These are phyloP conservation scores for Candida patagonica DNA, from an alignment of 805 yeast genomes.

Conservation along the genomic window DNA sequence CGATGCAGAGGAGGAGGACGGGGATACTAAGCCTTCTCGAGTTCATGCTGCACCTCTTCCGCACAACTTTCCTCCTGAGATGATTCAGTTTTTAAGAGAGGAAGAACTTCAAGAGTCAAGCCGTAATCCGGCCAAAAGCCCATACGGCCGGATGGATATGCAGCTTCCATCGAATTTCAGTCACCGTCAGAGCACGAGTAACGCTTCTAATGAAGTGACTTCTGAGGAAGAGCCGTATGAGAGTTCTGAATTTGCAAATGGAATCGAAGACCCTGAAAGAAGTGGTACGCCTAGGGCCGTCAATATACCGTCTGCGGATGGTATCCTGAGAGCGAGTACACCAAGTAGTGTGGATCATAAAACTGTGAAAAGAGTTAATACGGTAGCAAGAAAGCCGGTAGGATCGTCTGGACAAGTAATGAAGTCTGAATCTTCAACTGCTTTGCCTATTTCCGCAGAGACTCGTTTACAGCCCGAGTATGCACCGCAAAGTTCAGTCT, in stretches of 20 bases:
- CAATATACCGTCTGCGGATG: not conserved
- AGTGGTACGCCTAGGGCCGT: not conserved
- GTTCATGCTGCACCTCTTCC: slow-evolving; percentile 19
- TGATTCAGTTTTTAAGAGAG: slow-evolving; percentile 15
- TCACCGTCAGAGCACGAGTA: not conserved
- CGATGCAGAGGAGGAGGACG: not conserved
- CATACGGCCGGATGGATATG: slow-evolving; percentile 19
- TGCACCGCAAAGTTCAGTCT: slow-evolving; percentile 5
- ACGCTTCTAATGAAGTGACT: not conserved
- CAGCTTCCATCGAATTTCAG: slow-evolving; percentile 9
- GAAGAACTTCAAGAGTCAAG: slow-evolving; percentile 1
- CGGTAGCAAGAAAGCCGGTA: slow-evolving; percentile 3
- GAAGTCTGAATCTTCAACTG: not conserved
- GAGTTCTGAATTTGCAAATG: not conserved
- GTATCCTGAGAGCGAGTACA: not conserved
- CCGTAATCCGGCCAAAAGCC: slow-evolving; percentile 5
- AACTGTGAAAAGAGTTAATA: not conserved
- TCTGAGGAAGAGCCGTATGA: not conserved
- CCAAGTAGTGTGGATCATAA: not conserved
- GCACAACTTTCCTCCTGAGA: slow-evolving; percentile 23
- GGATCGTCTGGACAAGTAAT: not conserved
- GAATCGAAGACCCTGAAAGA: too few relatives aligned
- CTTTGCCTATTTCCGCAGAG: not conserved
- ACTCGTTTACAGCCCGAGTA: not conserved
- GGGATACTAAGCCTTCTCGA: not conserved